Evolutionary conservation across 805 yeast genomes (phyloP).

Genomic region (Myxozyma monticola): DNA sequence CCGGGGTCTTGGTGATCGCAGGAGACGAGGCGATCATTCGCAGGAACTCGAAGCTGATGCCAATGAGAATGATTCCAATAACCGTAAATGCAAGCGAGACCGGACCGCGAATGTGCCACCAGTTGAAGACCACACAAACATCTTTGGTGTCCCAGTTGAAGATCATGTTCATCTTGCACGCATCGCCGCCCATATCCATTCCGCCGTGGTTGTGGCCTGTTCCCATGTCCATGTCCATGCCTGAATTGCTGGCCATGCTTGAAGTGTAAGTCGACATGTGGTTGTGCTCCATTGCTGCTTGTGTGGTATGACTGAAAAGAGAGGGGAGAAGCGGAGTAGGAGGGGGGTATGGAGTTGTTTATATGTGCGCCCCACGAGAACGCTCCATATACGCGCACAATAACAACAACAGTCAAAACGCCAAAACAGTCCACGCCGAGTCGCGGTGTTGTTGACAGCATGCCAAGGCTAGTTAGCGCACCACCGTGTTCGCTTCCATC

Average conservation of each 20-base stretch:
- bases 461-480: too few species aligned
- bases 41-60: constrained; percentile 62
- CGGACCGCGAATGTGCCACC: constrained; percentile 74
- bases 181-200: constrained; percentile 6
- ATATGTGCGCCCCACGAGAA: too few species aligned
- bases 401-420: too few species aligned
- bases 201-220: background rate
- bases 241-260: background rate
- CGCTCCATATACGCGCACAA: too few species aligned
- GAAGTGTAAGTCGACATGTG: background rate
- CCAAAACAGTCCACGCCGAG: too few species aligned
- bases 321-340: too few species aligned
- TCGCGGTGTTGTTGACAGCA: too few species aligned
- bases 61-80: constrained; percentile 36
- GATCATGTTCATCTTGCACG: constrained; percentile 47
- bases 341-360: too few species aligned
- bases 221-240: constrained; percentile 8
- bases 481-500: too few species aligned
- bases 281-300: background rate
- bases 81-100: constrained; percentile 52
- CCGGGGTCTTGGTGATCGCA: background rate
- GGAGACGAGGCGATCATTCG: constrained; percentile 33
- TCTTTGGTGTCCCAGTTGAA: constrained; percentile 76
- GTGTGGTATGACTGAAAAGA: background rate
- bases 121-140: constrained; percentile 67